phyloP scores from a whole-genome alignment of 169 alveolate genomes.

The Plasmodium coatneyi region DNA sequence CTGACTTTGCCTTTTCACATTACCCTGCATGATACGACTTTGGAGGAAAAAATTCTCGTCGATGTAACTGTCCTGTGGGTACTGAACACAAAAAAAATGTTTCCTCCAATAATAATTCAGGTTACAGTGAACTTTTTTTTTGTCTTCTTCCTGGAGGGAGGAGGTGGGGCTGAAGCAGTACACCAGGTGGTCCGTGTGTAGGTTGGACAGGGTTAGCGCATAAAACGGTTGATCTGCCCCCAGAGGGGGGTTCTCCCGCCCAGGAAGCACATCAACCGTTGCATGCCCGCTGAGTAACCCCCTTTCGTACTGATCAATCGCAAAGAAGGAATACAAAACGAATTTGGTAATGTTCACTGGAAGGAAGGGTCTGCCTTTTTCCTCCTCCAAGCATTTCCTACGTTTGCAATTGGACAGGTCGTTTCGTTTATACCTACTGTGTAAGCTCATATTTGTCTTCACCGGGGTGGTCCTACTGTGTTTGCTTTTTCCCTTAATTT shows the following conservation, averaged over 20 bases:
- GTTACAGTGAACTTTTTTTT: background rate
- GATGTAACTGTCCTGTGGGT: background rate
- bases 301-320: background rate
- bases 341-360: slow-evolving; percentile 14
- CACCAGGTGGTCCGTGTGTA: background rate
- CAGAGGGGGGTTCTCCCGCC: background rate
- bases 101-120: background rate
- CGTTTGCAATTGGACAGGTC: background rate
- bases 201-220: background rate
- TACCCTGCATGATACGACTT: background rate
- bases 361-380: background rate
- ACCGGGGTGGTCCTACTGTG: background rate
- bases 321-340: slow-evolving; percentile 12
- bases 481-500: background rate
- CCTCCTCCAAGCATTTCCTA: background rate
- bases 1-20: background rate
- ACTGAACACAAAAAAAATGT: background rate
- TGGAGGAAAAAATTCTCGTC: background rate
- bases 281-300: background rate
- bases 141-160: background rate
- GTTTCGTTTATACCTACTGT: background rate
- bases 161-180: background rate
- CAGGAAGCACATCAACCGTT: no score
- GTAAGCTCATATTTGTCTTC: background rate
- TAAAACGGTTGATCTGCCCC: background rate